Evolutionary conservation across 2,329 filamentous ascomycete species (phyloP).

Genomic region (Botrytis sinoallii): DNA sequence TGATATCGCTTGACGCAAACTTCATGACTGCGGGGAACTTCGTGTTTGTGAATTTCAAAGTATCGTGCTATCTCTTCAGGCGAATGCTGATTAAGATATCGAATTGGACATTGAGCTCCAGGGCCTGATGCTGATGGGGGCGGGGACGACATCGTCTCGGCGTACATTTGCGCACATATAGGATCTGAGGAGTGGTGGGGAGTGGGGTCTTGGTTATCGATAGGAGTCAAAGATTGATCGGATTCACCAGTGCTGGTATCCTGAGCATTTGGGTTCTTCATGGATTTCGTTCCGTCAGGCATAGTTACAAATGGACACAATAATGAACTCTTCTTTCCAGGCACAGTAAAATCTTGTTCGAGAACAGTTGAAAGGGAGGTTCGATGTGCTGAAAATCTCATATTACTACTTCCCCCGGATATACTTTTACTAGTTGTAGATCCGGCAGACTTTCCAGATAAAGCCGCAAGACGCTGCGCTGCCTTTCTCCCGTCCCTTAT

Average conservation of each 20-base stretch:
- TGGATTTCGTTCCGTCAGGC: slow-evolving; percentile 21
- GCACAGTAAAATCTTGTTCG: slow-evolving; percentile 87
- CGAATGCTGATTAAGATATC: slow-evolving; percentile 86
- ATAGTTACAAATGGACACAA: slow-evolving; percentile 71
- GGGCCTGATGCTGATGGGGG: slow-evolving; percentile 49
- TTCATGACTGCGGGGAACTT: slow-evolving; percentile 89
- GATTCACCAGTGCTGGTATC: slow-evolving; percentile 30
- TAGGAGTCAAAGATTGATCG: slow-evolving; percentile 30
- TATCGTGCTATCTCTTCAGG: slow-evolving; percentile 92
- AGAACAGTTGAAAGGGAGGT: slow-evolving; percentile 64
- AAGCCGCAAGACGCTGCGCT: slow-evolving; percentile 50
- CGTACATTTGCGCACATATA: slow-evolving; percentile 62
- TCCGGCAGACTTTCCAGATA: slow-evolving; percentile 43
- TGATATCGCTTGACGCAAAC: slow-evolving; percentile 89
- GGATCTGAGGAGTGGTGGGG: slow-evolving; percentile 55
- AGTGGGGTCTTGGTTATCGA: slow-evolving; percentile 41
- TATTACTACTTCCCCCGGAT: slow-evolving; percentile 40
- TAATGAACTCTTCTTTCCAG: slow-evolving; percentile 74
- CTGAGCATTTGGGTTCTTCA: slow-evolving; percentile 26
- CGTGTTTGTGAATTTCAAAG: slow-evolving; percentile 92
- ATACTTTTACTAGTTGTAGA: slow-evolving; percentile 45
- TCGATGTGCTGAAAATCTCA: slow-evolving; percentile 42
- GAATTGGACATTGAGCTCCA: slow-evolving; percentile 78
- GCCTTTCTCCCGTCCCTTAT: slow-evolving; percentile 63
- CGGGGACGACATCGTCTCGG: slow-evolving; percentile 48